Base-by-base conservation (phyloP, 148 eudicot genomes). In the Beta vulgaris region DNA sequence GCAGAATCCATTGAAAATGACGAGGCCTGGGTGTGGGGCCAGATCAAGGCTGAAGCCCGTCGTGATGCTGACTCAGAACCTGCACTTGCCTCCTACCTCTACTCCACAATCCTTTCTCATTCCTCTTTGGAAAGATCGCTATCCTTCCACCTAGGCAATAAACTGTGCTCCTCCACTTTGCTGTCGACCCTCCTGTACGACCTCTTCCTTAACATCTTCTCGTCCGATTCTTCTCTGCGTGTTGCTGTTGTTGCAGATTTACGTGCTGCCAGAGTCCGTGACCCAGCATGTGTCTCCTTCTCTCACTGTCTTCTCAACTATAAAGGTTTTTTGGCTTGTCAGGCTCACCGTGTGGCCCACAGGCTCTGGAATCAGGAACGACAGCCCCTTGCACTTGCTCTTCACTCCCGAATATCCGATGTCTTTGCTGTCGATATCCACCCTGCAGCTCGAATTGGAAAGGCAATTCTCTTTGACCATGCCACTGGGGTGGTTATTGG, bases 271-370 rank as follows among this genome's bases (percentile, higher is more conserved):
- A 79, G 91, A 40, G 64, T 75, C 51, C 88, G 98, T 11, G 97
- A 93, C 63, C 98, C 98, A 0, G 97, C 98, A 7, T 93, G 98
- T 73, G 81, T 82, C 62, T 88, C 97, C 18, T 91, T 81, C 80
- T 87, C 93, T 18, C 98, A 93, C 78, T 90, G 97, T 59, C 86
- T 93, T 44, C 89, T 93, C 6, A 93, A 91, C 77, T 91, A 91
- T 82, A 93, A 93, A 72, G 97, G 97, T 14, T 91, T 93, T 32
- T 75, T 91, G 0, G 95, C 98, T 21, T 84, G 88, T 26, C 96
- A 90, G 79, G 85, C 91, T 12, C 91, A 90, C 70, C 80, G 93
- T 51, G 82, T 90, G 60, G 87, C 91, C 49, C 91, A 90, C 82
- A 78, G 78, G 67, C 81, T 90, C 13, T 90, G 93, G 93, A 72